Evolutionary conservation across 805 yeast species (phyloP), one percentile per base, ranked within the genome.

Genomic region (Lachancea kluyveri): DNA sequence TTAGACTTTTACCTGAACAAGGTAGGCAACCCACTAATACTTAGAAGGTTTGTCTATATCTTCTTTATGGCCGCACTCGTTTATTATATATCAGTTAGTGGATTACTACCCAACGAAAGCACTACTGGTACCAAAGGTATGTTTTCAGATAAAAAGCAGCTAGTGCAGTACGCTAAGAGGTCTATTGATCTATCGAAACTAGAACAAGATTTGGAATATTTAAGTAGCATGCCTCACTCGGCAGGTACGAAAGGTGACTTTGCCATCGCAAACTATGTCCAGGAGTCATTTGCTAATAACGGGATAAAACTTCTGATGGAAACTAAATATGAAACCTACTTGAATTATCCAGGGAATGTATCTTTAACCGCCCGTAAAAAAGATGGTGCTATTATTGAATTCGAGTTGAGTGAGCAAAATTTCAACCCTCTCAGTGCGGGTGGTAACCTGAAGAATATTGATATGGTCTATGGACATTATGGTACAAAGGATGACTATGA

Each of bases 231-330:
- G 76, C 86, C 95, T 3, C 96, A 87, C 52, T 58, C 80, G 42
- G 76, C 96, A 0, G 97, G 97, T 3, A 79, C 96, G 2, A 72
- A 75, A 10, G 97, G 95, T 12, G 96, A 86, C 54, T 57, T 75
- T 37, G 70, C 90, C 0, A 59, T 87, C 21, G 78, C 86, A 2
- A 65, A 70, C 36, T 86, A 79, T 50, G 64, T 88, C 10, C 66
- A 73, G 38, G 70, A 70, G 15, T 71, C 72, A 29, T 74, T 82
- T 57, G 52, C 57, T 14, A 68, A 74, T 31, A 73, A 77, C 40
- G 82, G 83, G 2, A 39, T 87, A 13, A 59, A 62, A 17, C 37
- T 57, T 3, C 67, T 74, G 4, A 48, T 40, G 10, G 52, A 52
- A 28, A 33, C 45, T 6, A 77, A 74, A 25, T 68, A 73, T 28